Evolutionary conservation across 352 stramenopile species (phyloP).

Genomic region (Phytophthora sansomeana): DNA sequence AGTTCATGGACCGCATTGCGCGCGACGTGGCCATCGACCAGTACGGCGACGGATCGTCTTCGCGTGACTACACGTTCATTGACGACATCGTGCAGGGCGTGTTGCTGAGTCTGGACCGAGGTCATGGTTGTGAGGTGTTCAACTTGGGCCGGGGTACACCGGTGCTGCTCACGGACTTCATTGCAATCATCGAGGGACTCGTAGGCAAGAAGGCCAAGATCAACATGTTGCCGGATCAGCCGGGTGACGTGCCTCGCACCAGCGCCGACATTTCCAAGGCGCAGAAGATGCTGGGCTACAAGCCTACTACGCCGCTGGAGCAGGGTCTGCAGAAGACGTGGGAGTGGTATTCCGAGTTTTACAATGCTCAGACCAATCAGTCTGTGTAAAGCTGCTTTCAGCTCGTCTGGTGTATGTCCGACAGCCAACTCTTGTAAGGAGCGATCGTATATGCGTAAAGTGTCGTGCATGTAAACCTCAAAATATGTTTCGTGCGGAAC

Average conservation of each 20-base stretch:
- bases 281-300: constrained; percentile 94
- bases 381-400: background rate
- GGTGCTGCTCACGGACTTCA: constrained; percentile 95
- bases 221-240: constrained; percentile 94
- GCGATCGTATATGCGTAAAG: background rate
- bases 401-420: background rate
- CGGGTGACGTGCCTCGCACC: constrained; percentile 96
- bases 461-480: background rate
- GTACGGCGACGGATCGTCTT: constrained; percentile 96
- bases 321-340: constrained; percentile 95
- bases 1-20: constrained; percentile 97
- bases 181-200: constrained; percentile 94
- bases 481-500: background rate
- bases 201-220: constrained; percentile 95
- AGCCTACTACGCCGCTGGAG: constrained; percentile 92
- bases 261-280: constrained; percentile 97
- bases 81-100: constrained; percentile 98
- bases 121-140: constrained; percentile 94
- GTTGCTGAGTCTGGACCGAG: constrained; percentile 74
- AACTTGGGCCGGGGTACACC: constrained; percentile 96
- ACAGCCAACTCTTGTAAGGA: background rate
- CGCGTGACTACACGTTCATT: constrained; percentile 98
- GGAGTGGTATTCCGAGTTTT: constrained; percentile 92
- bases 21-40: constrained; percentile 94
- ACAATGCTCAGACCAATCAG: constrained; percentile 27